Base-by-base conservation (phyloP, 352 stramenopile species). In the Phytophthora agathidicida region DNA sequence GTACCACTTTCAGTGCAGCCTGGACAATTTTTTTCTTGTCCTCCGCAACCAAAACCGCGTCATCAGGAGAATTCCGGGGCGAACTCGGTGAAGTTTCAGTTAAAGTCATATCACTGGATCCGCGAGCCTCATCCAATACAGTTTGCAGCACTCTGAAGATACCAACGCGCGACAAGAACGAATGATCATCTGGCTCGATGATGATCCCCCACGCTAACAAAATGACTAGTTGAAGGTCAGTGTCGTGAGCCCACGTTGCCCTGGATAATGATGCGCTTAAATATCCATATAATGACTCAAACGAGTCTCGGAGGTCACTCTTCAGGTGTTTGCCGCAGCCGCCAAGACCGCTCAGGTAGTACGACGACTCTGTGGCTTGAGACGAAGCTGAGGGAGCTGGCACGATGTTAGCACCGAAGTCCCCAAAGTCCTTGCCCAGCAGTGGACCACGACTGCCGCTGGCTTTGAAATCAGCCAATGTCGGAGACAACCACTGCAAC, bases 71-170 rank as follows among this genome's bases (percentile, higher is more conserved):
- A 19, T 43, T 56, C 2, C 60, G 65, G 8, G 59, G 53, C 16
- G 60, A 30, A 14, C 28, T 46, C 36, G 58, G 33, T 3, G 38
- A 42, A n/a, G n/a, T 44, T 26, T 80, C 77, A 22, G 54, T 49
- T 23, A 62, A 59, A 7, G 62, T 51, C 24, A 49, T 43, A 50
- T 85, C 79, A 11, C 65, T 71, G 9, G 75, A 85, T 16, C 78
- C 79, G 65, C 89, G 77, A 3, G 84, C 86, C 65, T 95, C 86
- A 47, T 96, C 86, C 11, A 97, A 50, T 9, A 97, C 89, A n/a
- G 86, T 96, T 60, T 97, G 89, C 13, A 97, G 63, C 27, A 96
- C 86, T 28, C 89, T 74, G 57, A 97, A 97, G 60, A 97, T 89
- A 1, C 88, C 86, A 30, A 96, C 84, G 32, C 89, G 84, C 19